phyloP scores from a whole-genome alignment of 768 basidiomycete species.

The Macrolepiota albuminosa region DNA sequence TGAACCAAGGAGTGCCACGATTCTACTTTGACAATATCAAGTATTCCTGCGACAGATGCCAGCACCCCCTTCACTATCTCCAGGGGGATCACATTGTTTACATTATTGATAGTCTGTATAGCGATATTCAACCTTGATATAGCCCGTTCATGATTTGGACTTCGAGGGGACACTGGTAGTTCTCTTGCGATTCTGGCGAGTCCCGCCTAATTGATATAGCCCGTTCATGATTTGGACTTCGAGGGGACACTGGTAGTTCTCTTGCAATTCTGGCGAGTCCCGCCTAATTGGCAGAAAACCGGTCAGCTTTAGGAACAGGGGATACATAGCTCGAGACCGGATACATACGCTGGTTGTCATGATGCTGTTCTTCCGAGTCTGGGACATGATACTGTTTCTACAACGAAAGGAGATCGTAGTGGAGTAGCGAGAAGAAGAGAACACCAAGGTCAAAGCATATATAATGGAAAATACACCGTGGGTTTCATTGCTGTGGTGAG shows the following conservation, averaged over 20 bases:
- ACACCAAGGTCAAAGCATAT: no score
- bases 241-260: not conserved
- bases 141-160: not conserved
- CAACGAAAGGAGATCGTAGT: not conserved
- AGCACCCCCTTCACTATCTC: no score
- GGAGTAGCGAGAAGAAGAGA: no score
- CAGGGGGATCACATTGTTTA: not conserved
- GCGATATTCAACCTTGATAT: not conserved
- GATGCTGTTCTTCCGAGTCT: not conserved
- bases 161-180: not conserved
- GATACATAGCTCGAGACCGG: not conserved
- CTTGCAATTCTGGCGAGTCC: not conserved
- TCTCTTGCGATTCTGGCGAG: not conserved
- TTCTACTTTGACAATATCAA: no score
- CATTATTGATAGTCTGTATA: not conserved
- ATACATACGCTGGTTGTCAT: not conserved
- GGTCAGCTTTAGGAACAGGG: not conserved
- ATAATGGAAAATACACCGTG: no score
- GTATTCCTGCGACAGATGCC: no score
- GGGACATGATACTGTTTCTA: not conserved
- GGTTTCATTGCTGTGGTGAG: no score
- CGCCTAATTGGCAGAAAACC: not conserved
- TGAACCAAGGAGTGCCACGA: no score
- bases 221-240: not conserved
- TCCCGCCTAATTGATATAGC: not conserved